Evolutionary conservation across 768 basidiomycete genomes (phyloP), one percentile per base, ranked within the genome.

Genomic region (Lentinula lateritia): DNA sequence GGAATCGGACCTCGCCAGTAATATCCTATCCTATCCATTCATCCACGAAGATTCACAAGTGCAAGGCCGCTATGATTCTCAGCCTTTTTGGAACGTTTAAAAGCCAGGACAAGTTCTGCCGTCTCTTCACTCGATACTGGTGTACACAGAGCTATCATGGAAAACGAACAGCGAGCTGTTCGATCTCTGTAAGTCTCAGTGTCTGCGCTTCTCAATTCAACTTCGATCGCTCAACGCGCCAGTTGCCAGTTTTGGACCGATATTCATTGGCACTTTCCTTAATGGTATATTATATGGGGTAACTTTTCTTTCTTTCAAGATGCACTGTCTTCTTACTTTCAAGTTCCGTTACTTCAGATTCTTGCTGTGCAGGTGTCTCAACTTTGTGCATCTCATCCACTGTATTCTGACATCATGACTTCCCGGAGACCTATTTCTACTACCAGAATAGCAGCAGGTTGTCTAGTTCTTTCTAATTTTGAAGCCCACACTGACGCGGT

Each of bases 261-360:
- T 64, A 16, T 62, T 64, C n/a, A 62, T 64, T 42, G 63, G 63
- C 18, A 46, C 46, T 5, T 52, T 62, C 48, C 58, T 64, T 35
- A 64, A 64, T 42, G 61, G 50, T 5, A 53, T 64, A 12, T 35
- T 64, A 45, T 62, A 64, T 35, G 63, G 63, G 50, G 61, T 64
- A 42, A 38, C 55, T 57, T 32, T 13, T 2, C 38, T 56, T 18
- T 43, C 32, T 43, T 41, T 23, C 38, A 18, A 39, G 10, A 23
- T 7, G 16, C 46, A 1, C 5, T 13, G 20, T 18, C 15, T 18
- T 45, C 43, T 6, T 18, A 6, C 1, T 13, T 53, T 10, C 28
- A 28, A 28, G 28, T 28, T 28, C 28, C 3, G 28, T 28, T 28
- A 28, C 28, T 28, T 23, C 39, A 62, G 61, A 46, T 57, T 18